Evolutionary conservation across 2,329 filamentous ascomycete species (phyloP).

Genomic region (Trichophaea hybrida): DNA sequence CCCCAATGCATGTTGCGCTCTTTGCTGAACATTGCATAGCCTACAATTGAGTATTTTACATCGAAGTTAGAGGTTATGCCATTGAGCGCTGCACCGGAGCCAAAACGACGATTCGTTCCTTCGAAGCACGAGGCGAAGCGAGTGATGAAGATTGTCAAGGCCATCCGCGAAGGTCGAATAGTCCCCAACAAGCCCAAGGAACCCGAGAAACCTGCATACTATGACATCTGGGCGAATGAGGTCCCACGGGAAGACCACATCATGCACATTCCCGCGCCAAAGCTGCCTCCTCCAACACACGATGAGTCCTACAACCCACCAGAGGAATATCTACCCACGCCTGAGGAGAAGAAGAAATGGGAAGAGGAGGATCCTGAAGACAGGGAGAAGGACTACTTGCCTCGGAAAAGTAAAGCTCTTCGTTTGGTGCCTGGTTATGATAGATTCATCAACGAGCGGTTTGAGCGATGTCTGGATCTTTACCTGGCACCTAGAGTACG

Average conservation of each 20-base stretch:
- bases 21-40: slow-evolving; percentile 34
- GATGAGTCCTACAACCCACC: slow-evolving; percentile 95
- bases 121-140: slow-evolving; percentile 95
- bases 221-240: slow-evolving; percentile 93
- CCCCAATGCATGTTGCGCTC: not conserved
- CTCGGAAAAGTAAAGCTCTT: slow-evolving; percentile 66
- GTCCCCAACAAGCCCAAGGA: slow-evolving; percentile 72
- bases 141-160: slow-evolving; percentile 92
- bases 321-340: slow-evolving; percentile 77
- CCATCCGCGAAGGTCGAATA: slow-evolving; percentile 87
- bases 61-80: slow-evolving; percentile 87
- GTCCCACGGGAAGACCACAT: slow-evolving; percentile 64
- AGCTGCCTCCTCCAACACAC: slow-evolving; percentile 81
- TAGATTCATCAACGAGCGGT: slow-evolving; percentile 82
- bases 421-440: slow-evolving; percentile 87
- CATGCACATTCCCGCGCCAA: slow-evolving; percentile 92
- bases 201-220: slow-evolving; percentile 56
- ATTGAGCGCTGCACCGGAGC: slow-evolving; percentile 82
- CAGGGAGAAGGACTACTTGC: slow-evolving; percentile 74
- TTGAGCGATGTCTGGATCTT: slow-evolving; percentile 86
- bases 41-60: slow-evolving; percentile 88
- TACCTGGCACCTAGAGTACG: slow-evolving; percentile 87
- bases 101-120: slow-evolving; percentile 86
- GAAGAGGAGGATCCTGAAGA: slow-evolving; percentile 81
- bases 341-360: slow-evolving; percentile 73